A percentile compares a stretch with the other conserved stretches of the same genome.
Evolutionary conservation across 768 basidiomycete genomes (phyloP).

Genomic region (Mycena kentingensis): DNA sequence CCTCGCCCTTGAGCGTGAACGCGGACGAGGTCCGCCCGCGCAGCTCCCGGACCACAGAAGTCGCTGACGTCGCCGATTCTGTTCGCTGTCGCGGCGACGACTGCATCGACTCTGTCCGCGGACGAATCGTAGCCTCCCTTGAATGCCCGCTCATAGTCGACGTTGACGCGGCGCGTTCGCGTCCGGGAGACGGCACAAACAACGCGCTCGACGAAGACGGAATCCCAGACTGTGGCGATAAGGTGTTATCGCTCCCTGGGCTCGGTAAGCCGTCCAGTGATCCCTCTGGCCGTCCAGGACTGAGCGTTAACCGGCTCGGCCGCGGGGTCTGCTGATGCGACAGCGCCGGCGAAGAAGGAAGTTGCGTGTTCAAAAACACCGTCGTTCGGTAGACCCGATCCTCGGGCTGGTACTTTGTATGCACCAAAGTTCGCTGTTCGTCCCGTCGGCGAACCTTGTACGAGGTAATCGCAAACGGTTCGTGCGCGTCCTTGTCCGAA

Average conservation of each 20-base stretch:
- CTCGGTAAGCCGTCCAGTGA: conserved; percentile 14
- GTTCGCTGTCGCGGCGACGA: conserved; percentile 35
- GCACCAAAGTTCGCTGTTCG: conserved; percentile 56
- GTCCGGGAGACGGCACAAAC: neutral
- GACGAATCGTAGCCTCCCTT: neutral
- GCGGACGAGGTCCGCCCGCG: conserved; percentile 53
- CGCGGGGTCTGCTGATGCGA: conserved; percentile 37
- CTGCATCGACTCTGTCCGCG: neutral
- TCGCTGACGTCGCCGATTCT: conserved; percentile 33
- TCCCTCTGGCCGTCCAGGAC: conserved; percentile 25
- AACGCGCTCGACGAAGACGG: conserved; percentile 22
- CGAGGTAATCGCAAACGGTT: conserved; percentile 41
- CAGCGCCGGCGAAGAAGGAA: conserved; percentile 14
- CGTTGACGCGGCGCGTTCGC: conserved; percentile 12
- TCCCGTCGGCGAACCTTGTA: conserved; percentile 70
- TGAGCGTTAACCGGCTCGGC: conserved; percentile 41
- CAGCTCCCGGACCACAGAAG: conserved; percentile 20
- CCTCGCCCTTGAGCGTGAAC: conserved; percentile 64
- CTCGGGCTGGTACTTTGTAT: conserved; percentile 52
- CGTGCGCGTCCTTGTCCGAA: conserved; percentile 53
- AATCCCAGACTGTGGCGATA: conserved; percentile 27
- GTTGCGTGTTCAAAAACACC: conserved; percentile 47
- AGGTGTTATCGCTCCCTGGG: conserved; percentile 13
- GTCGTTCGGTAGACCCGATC: conserved; percentile 53
- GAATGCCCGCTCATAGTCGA: neutral